Evolutionary conservation across 129 eudicot species (phyloP), one percentile per base, ranked within the genome.

Genomic region (Flaveria brownii): DNA sequence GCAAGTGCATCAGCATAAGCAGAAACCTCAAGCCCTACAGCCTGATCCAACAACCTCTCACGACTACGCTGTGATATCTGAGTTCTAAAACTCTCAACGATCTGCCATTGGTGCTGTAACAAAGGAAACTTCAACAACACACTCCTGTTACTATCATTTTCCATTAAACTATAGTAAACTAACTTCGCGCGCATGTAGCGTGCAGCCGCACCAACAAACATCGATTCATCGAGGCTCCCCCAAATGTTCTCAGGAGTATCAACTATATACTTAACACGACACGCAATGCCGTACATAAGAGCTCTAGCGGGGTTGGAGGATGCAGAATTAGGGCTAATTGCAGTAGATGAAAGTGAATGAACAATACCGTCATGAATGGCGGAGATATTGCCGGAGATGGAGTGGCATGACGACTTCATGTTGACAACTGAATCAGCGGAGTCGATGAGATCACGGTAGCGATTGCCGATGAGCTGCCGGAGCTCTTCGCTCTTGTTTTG

Each of bases 191-290:
- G 90, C 52, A 81, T 71, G 63, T 90, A 93, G 11, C 98, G 81
- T 1, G 93, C 87, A 3, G 96, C 84, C 2, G 97, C 85, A 62
- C 85, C 97, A 9, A 87, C 70, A 68, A 90, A 87, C 96, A 91
- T 91, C 33, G 80, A 82, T 36, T 90, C 98, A 55, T 93, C 98
- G 2, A 93, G 82, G 64, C 95, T 89, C 6, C 98, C 98, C 98
- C 98, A 93, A 1, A 93, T 93, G 68, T 79, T 88, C 56, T 93
- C 98, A 0, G 98, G 98, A 2, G 98, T 93, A 59, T 93, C 98
- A 15, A 93, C 97, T 9, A 93, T 78, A 63, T 93, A 93, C 88
- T 93, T 93, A 43, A 93, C 97, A 69, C 98, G 80, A 55, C 96
- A 87, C 5, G 96, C 98, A 66, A 93, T 88, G 64, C 89, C 96